phyloP scores from a whole-genome alignment of 1,284 basidiomycete genomes.

The Puccinia triticina region DNA sequence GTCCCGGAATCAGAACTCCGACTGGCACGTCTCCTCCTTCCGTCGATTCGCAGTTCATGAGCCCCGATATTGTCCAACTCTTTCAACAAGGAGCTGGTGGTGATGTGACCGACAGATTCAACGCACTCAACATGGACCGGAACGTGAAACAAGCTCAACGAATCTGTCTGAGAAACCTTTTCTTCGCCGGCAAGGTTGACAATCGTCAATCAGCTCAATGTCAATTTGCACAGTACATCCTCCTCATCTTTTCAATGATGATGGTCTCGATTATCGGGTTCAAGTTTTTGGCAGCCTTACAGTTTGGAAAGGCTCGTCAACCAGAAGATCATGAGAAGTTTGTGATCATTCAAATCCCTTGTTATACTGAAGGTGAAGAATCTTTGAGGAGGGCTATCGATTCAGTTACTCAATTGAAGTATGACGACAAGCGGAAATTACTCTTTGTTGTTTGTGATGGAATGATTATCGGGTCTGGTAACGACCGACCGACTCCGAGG shows the following conservation, averaged over 20 bases:
- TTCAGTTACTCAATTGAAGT: conserved; percentile 88
- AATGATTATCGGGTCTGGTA: conserved; percentile 95
- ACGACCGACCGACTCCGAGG: conserved; percentile 78
- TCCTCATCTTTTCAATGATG: conserved; percentile 83
- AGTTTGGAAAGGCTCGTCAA: conserved; percentile 77
- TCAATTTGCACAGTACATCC: conserved; percentile 85
- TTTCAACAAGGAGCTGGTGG: conserved; percentile 80
- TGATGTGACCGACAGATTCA: conserved; percentile 80
- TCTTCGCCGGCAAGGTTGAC: conserved; percentile 87
- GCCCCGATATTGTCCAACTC: conserved; percentile 71
- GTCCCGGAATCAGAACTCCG: conserved; percentile 65
- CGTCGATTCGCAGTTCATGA: conserved; percentile 75
- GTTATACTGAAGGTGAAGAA: conserved; percentile 91
- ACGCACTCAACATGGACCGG: conserved; percentile 69
- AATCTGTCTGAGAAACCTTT: conserved; percentile 87
- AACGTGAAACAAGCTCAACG: conserved; percentile 77
- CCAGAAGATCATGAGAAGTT: conserved; percentile 98
- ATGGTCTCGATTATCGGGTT: conserved; percentile 97
- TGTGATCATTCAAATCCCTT: conserved; percentile 96
- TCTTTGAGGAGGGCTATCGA: conserved; percentile 90
- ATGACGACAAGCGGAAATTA: conserved; percentile 97
- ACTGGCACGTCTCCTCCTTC: conserved; percentile 67
- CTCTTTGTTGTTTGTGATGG: conserved; percentile 95
- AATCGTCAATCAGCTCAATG: conserved; percentile 88
- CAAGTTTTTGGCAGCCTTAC: conserved; percentile 95